Percentiles rank a stretch among this genome's conserved stretches.
Evolutionary conservation across 2,329 filamentous ascomycete species (phyloP).

Genomic region (Alternaria rosae): DNA sequence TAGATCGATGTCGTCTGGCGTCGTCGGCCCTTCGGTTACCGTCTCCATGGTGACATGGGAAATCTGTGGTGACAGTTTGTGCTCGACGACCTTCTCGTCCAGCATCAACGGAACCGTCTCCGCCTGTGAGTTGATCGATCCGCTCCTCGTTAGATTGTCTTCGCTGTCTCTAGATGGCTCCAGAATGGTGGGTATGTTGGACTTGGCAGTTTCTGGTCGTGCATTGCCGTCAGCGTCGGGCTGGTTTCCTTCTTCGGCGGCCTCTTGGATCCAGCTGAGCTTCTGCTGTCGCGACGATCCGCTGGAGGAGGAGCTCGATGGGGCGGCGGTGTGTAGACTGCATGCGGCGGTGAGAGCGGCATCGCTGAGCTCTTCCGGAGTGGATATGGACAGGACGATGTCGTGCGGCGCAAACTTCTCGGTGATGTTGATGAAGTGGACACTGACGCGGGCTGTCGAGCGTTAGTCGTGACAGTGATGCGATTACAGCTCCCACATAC

Average conservation of each 20-base stretch:
- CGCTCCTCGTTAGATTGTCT: constrained; percentile 12
- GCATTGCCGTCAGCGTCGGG: constrained; percentile 26
- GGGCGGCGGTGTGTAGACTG: constrained; percentile 85
- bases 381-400: constrained; percentile 78
- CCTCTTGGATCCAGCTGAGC: constrained; percentile 92
- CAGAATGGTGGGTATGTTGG: constrained; percentile 33
- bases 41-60: constrained; percentile 35
- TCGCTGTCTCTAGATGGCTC: constrained; percentile 24
- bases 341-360: constrained; percentile 87
- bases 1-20: constrained; percentile 29
- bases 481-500: constrained; percentile 58
- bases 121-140: constrained; percentile 19
- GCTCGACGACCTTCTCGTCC: constrained; percentile 20
- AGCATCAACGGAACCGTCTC: constrained; percentile 27
- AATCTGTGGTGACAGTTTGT: constrained; percentile 22
- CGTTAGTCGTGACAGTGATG: background rate
- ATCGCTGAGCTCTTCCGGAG: constrained; percentile 82
- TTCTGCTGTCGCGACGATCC: constrained; percentile 77
- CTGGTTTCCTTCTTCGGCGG: constrained; percentile 75
- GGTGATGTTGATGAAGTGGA: constrained; percentile 68
- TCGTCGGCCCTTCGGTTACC: constrained; percentile 27
- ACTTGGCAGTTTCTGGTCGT: constrained; percentile 32
- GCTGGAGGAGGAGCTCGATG: constrained; percentile 83
- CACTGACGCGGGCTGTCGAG: constrained; percentile 77
- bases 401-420: constrained; percentile 84